Conservation (phyloP, 495 filamentous ascomycete species). For the Penicillium lagena region DNA sequence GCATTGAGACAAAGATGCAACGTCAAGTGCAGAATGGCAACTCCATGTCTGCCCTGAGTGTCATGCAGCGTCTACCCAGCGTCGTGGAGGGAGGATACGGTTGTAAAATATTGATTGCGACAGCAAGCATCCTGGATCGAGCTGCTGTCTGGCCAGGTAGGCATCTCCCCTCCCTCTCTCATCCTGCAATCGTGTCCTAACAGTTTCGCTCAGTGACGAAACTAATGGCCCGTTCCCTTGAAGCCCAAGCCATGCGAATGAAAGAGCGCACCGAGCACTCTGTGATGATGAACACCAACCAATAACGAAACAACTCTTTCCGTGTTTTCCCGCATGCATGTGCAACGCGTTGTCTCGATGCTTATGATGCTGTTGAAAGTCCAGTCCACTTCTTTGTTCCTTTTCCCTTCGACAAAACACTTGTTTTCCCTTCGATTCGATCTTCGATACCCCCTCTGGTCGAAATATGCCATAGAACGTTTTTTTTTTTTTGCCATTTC, state of each 20-base stretch:
- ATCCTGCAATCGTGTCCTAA: not conserved
- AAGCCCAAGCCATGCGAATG: conserved; percentile 80
- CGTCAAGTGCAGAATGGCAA: conserved; percentile 41
- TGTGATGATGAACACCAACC: conserved; percentile 34
- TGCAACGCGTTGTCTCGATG: not conserved
- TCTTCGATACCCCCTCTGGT: no score
- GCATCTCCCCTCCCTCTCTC: conserved; percentile 11
- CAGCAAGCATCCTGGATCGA: conserved; percentile 84
- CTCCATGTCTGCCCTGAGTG: conserved; percentile 43
- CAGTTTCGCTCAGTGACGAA: conserved; percentile 57
- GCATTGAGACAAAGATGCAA: conserved; percentile 75
- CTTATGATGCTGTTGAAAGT: not conserved
- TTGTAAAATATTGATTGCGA: conserved; percentile 78
- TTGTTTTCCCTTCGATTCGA: no score
- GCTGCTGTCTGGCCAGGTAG: conserved; percentile 89
- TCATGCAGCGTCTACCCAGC: conserved; percentile 48
- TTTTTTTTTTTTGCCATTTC: no score
- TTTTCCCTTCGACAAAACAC: no score
- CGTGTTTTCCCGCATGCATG: not conserved
- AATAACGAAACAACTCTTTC: conserved; percentile 12
- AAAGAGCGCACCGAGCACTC: conserved; percentile 63
- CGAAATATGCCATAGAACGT: no score
- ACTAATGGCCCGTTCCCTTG: conserved; percentile 80
- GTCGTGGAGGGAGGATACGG: conserved; percentile 68
- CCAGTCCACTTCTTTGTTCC: no score